phyloP scores from a whole-genome alignment of 331 rosid genomes.

The Quercus phellos region DNA sequence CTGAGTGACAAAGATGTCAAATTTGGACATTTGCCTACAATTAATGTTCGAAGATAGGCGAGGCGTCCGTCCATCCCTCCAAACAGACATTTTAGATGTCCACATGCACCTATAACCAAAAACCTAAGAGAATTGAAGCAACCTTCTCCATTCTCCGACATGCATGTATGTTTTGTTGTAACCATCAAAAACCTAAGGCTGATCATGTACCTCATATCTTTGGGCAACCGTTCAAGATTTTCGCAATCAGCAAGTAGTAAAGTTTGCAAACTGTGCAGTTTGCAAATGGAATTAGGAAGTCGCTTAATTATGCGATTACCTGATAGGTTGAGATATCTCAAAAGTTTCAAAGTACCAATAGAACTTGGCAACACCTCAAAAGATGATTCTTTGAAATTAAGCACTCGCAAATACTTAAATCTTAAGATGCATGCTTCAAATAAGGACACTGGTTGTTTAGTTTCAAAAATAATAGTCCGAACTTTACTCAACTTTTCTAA shows the following conservation, averaged over 20 bases:
- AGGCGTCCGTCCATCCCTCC: neutral
- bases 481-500: neutral
- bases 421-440: neutral
- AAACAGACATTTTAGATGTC: slow-evolving; percentile 5
- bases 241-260: slow-evolving; percentile 3
- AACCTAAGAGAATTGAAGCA: slow-evolving; percentile 16
- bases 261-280: slow-evolving; percentile 21
- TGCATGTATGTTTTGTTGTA: slow-evolving; percentile 7
- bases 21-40: neutral
- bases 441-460: neutral
- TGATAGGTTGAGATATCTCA: slow-evolving; percentile 13
- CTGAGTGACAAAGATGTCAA: slow-evolving; percentile 4
- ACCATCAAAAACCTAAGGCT: slow-evolving; percentile 14
- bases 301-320: neutral
- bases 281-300: slow-evolving; percentile 24
- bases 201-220: slow-evolving; percentile 1
- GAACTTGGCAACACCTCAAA: neutral
- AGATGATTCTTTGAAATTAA: too few relatives aligned
- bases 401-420: too few relatives aligned
- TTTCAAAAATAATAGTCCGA: slow-evolving; percentile 14
- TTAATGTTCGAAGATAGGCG: too few relatives aligned
- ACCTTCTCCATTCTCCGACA: neutral
- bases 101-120: neutral
- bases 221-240: slow-evolving; percentile 17
- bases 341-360: slow-evolving; percentile 21